Percentiles rank a stretch among this genome's conserved stretches.
These are phyloP conservation scores for Codiaeum variegatum DNA, from an alignment of 441 rosid genomes.

Conservation along the genomic window DNA sequence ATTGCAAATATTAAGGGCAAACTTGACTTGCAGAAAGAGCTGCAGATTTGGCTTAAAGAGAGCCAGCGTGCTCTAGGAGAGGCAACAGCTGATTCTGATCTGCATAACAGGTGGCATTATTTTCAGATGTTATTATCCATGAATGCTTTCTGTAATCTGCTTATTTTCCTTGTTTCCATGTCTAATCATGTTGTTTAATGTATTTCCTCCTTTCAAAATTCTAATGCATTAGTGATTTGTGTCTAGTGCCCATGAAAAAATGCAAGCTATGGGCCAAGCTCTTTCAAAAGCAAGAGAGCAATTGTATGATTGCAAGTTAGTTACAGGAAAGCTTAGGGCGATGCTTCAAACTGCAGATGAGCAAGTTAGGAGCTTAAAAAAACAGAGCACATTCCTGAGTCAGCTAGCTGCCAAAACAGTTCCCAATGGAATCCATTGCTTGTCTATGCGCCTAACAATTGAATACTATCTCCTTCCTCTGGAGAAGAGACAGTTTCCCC, in stretches of 20 bases:
- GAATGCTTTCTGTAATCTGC: conserved; percentile 9
- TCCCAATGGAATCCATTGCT: conserved; percentile 89
- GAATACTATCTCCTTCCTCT: conserved; percentile 82
- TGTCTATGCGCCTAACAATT: conserved; percentile 90
- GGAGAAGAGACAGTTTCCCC: conserved; percentile 84
- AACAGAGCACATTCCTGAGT: conserved; percentile 96
- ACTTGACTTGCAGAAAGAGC: conserved; percentile 59
- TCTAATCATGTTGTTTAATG: conserved; percentile 19
- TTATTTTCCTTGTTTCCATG: conserved; percentile 9
- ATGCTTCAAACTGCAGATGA: conserved; percentile 98
- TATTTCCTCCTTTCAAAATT: background rate
- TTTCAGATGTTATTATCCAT: conserved; percentile 11
- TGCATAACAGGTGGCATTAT: conserved; percentile 57
- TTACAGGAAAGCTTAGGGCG: conserved; percentile 92
- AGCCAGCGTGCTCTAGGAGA: conserved; percentile 80
- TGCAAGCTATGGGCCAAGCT: conserved; percentile 85
- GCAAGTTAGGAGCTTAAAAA: conserved; percentile 93
- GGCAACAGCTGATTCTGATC: conserved; percentile 70
- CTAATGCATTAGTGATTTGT: conserved; percentile 12
- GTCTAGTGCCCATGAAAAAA: conserved; percentile 69
- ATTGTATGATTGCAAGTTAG: conserved; percentile 86
- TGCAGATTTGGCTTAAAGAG: conserved; percentile 72
- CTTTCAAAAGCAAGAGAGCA: conserved; percentile 75
- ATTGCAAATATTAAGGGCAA: conserved; percentile 76
- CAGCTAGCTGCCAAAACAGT: conserved; percentile 98